Evolutionary conservation across 306 rosid species (phyloP).

Genomic region (Delonix regia): DNA sequence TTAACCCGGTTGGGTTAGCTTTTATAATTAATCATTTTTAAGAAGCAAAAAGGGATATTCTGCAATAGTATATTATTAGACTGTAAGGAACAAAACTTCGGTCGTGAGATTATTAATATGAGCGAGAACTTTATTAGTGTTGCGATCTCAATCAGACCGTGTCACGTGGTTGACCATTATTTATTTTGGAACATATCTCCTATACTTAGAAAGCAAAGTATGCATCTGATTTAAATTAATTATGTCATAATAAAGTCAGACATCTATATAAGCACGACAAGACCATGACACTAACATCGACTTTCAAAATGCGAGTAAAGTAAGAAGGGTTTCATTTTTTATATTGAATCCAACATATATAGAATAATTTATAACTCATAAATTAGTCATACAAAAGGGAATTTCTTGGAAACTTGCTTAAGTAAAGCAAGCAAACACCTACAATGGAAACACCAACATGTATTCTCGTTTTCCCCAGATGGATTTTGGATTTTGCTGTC

Average conservation of each 20-base stretch:
- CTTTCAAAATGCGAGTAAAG: conserved; percentile 21
- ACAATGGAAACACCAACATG: too few relatives aligned
- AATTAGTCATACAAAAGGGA: conserved; percentile 26
- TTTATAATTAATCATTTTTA: not conserved
- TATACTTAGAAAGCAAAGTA: conserved; percentile 17
- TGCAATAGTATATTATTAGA: not conserved
- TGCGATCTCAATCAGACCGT: conserved; percentile 21
- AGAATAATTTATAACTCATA: not conserved
- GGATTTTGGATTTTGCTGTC: conserved; percentile 27
- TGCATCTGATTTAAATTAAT: conserved; percentile 9
- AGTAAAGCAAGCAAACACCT: conserved; percentile 67
- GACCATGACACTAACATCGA: conserved; percentile 23
- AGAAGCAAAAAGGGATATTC: not conserved
- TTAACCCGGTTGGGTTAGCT: conserved; percentile 5
- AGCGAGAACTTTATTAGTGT: conserved; percentile 18
- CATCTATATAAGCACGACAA: conserved; percentile 37
- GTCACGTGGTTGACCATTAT: conserved; percentile 42
- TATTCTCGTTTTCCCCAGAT: conserved; percentile 9
- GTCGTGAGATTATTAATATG: conserved; percentile 29
- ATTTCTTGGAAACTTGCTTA: conserved; percentile 54
- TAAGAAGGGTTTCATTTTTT: not conserved
- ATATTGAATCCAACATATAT: conserved; percentile 24
- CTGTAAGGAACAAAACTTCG: conserved; percentile 23
- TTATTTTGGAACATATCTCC: conserved; percentile 13
- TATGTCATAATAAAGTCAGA: conserved; percentile 44